Percentiles rank a stretch among this genome's conserved stretches.
These are phyloP conservation scores for Trichoderma afroharzianum DNA, from an alignment of 2,329 filamentous ascomycete species.

Conservation along the genomic window DNA sequence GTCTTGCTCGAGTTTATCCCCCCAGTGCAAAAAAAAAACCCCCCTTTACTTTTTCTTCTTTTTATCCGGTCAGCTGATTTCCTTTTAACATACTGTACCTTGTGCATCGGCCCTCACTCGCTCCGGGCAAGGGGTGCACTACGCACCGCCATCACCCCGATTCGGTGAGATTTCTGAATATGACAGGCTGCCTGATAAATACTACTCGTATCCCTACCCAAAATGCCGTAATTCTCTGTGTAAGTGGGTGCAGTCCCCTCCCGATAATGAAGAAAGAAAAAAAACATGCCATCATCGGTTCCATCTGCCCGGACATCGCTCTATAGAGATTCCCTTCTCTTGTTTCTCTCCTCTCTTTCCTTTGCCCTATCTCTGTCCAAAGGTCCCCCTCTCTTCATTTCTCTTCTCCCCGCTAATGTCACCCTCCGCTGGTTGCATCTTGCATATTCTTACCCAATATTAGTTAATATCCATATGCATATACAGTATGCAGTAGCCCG, in stretches of 20 bases:
- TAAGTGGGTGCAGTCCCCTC: neutral
- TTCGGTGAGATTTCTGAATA: neutral
- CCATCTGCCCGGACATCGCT: neutral
- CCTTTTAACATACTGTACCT: no score
- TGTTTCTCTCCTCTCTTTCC: neutral
- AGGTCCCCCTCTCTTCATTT: neutral
- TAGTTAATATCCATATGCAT: neutral
- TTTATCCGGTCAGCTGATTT: constrained; percentile 7
- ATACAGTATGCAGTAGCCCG: neutral
- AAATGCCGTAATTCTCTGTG: neutral
- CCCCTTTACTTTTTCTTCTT: neutral
- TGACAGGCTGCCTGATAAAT: neutral
- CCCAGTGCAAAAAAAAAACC: neutral
- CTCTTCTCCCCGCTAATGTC: neutral
- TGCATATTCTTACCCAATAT: constrained; percentile 6
- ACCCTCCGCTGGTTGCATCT: constrained; percentile 9
- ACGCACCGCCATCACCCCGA: neutral
- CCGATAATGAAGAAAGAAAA: neutral
- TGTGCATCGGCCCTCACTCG: neutral
- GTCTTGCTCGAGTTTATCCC: neutral
- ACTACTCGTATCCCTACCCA: neutral
- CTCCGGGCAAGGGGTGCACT: neutral
- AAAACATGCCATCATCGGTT: neutral
- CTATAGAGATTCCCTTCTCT: neutral
- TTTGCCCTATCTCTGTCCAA: neutral